A percentile compares a stretch with the other conserved stretches of the same genome.
Evolutionary conservation across 805 yeast species (phyloP).

Genomic region (Starmerella bombi): DNA sequence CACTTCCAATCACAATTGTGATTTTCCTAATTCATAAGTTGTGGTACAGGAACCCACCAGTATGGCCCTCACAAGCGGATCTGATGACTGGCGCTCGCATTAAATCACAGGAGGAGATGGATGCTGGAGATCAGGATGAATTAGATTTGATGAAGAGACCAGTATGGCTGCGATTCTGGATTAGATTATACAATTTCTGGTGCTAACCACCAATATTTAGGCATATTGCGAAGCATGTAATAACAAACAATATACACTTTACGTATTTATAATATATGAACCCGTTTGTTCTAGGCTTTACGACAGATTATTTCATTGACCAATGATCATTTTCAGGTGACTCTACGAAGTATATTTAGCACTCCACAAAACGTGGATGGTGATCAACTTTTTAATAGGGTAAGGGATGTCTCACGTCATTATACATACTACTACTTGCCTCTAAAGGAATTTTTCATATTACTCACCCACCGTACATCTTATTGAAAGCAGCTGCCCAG

Average conservation of each 20-base stretch:
- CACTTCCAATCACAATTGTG: constrained; percentile 31
- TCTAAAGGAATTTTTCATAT: neutral
- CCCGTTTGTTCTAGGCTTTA: no score
- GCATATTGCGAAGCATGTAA: no score
- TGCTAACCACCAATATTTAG: constrained; percentile 5
- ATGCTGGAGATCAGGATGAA: neutral
- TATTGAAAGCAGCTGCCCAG: no score
- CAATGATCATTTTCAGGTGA: no score
- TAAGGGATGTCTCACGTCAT: no score
- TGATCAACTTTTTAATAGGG: no score
- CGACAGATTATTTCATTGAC: no score
- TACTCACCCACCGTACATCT: no score
- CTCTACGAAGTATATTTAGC: no score
- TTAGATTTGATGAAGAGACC: neutral
- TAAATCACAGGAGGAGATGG: constrained; percentile 13
- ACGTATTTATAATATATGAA: no score
- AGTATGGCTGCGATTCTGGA: neutral
- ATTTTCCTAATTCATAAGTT: constrained; percentile 42
- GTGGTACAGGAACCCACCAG: constrained; percentile 14
- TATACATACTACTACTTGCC: neutral
- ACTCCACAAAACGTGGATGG: no score
- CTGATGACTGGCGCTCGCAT: constrained; percentile 18
- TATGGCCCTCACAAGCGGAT: constrained; percentile 13
- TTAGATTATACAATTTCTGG: constrained; percentile 6
- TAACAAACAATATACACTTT: no score